Percentiles rank a stretch among this genome's conserved stretches.
Evolutionary conservation across 371 early-diverging fungal genomes (phyloP).

Genomic region (Lichtheimia hyalospora): DNA sequence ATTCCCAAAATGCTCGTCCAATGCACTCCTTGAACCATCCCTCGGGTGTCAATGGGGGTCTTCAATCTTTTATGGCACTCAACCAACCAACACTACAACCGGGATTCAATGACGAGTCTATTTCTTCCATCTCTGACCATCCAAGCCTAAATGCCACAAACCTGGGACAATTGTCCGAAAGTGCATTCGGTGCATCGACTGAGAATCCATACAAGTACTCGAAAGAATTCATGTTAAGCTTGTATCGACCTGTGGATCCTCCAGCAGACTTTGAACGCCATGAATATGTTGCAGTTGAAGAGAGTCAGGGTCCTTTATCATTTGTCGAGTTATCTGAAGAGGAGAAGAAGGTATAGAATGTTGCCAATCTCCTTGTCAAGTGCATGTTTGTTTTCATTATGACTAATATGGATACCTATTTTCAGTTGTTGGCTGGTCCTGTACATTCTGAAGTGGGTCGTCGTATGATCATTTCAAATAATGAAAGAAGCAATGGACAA

Average conservation of each 20-base stretch:
- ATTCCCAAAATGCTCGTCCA: conserved; percentile 15
- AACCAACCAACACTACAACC: not conserved
- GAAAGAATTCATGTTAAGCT: conserved; percentile 78
- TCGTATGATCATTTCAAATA: conserved; percentile 26
- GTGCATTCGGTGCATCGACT: not conserved
- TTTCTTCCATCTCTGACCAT: conserved; percentile 1
- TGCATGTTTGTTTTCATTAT: not conserved
- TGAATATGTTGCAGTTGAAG: conserved; percentile 70
- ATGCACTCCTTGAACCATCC: not conserved
- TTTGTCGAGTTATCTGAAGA: conserved; percentile 59
- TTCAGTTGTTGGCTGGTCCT: conserved; percentile 52
- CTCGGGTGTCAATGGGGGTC: no score
- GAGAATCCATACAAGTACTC: conserved; percentile 69
- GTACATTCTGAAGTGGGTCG: conserved; percentile 54
- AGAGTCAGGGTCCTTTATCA: conserved; percentile 65
- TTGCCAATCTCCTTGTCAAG: not conserved
- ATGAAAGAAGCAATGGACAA: conserved; percentile 13
- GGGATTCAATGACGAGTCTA: conserved; percentile 1
- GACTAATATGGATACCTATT: not conserved
- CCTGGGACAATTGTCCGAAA: conserved; percentile 5
- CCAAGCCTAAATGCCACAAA: not conserved
- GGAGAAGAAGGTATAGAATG: conserved; percentile 64
- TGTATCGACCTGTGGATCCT: conserved; percentile 63
- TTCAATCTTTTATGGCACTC: no score
- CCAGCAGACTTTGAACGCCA: conserved; percentile 72